A percentile compares a stretch with the other conserved stretches of the same genome.
Conservation (phyloP, 2,329 filamentous ascomycete genomes). For the Didymella pomorum region DNA sequence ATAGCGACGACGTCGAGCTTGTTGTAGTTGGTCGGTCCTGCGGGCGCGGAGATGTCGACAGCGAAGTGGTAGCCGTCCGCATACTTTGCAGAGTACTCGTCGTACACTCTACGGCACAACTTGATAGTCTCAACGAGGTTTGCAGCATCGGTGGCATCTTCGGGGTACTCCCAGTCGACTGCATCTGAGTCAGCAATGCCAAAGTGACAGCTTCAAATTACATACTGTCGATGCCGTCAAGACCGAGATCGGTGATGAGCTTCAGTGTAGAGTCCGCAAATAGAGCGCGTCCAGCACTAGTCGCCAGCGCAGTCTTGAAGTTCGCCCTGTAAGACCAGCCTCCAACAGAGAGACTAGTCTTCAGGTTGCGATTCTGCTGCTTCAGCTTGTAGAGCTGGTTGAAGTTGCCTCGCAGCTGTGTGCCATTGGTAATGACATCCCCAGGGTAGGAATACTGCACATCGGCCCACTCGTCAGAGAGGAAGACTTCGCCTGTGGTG, state of each 20-base stretch:
- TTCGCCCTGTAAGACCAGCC: conserved; percentile 81
- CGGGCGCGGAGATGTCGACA: conserved; percentile 55
- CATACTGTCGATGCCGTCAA: conserved; percentile 58
- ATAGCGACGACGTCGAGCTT: conserved; percentile 51
- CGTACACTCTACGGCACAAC: conserved; percentile 46
- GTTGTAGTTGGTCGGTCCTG: conserved; percentile 52
- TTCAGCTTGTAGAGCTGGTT: conserved; percentile 82
- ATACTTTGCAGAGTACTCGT: conserved; percentile 49
- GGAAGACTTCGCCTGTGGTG: conserved; percentile 71
- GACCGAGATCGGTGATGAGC: conserved; percentile 81
- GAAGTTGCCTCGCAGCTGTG: conserved; percentile 77
- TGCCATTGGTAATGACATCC: conserved; percentile 72
- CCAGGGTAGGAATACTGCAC: conserved; percentile 70
- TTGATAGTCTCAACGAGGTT: conserved; percentile 51
- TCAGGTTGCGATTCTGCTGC: conserved; percentile 77
- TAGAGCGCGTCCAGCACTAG: conserved; percentile 64
- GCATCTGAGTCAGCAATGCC: neutral
- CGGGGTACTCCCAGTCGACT: conserved; percentile 56
- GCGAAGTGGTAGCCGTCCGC: conserved; percentile 53
- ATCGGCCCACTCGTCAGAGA: conserved; percentile 36
- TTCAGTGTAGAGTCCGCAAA: conserved; percentile 76
- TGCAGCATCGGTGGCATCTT: conserved; percentile 44
- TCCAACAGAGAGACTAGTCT: conserved; percentile 81
- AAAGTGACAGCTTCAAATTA: neutral
- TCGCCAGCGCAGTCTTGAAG: conserved; percentile 74